These are phyloP conservation scores for Athelia psychrophila DNA, from an alignment of 1,284 basidiomycete species.

Conservation along the genomic window DNA sequence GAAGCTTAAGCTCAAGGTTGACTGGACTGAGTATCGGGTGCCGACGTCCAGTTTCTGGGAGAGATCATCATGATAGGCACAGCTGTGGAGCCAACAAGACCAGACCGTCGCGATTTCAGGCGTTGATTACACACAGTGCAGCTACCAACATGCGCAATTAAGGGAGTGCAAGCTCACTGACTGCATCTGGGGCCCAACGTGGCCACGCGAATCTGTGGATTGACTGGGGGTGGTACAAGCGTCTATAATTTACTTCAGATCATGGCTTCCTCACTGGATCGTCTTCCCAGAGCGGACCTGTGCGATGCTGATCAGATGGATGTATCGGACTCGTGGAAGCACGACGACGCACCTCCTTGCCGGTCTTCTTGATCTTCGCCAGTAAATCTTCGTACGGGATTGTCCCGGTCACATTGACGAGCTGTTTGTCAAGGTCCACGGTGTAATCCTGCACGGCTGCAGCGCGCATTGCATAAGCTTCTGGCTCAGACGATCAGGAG, in stretches of 20 bases:
- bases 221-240: neutral
- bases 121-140: too few species aligned
- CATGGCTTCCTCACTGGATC: slow-evolving; percentile 10
- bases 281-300: slow-evolving; percentile 36
- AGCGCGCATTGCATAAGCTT: neutral
- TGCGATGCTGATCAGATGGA: neutral
- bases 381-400: slow-evolving; percentile 66
- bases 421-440: slow-evolving; percentile 68
- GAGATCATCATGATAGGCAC: too few species aligned
- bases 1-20: too few species aligned
- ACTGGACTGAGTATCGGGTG: too few species aligned
- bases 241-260: neutral
- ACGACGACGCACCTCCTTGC: slow-evolving; percentile 60
- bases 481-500: too few species aligned
- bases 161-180: too few species aligned
- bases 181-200: too few species aligned
- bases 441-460: slow-evolving; percentile 55
- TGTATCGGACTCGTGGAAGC: slow-evolving; percentile 6
- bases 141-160: too few species aligned
- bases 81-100: too few species aligned
- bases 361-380: slow-evolving; percentile 83
- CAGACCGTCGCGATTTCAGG: too few species aligned
- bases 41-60: too few species aligned
- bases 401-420: slow-evolving; percentile 65
- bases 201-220: too few species aligned